These are phyloP conservation scores for Monilinia polystroma DNA, from an alignment of 2,329 filamentous ascomycete genomes.

Conservation along the genomic window DNA sequence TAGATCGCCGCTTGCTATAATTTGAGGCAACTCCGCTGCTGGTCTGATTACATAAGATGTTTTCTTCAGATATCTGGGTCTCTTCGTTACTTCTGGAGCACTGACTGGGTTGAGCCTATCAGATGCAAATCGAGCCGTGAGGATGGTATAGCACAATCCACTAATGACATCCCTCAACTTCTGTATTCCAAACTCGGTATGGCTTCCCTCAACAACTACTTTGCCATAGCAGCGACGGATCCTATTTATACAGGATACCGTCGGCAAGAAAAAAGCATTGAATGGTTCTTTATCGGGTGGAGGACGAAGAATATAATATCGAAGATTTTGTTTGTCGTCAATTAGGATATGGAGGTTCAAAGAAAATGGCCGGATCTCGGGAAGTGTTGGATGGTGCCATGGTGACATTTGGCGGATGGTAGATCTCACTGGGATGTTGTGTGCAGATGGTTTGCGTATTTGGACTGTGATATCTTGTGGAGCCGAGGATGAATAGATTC, in stretches of 20 bases:
- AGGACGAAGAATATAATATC: conserved; percentile 13
- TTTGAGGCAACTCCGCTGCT: not conserved
- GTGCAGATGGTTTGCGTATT: not conserved
- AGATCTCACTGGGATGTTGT: not conserved
- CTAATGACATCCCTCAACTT: conserved; percentile 2
- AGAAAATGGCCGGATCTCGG: conserved; percentile 20
- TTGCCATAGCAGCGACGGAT: not conserved
- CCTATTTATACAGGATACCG: not conserved
- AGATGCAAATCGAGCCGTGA: not conserved
- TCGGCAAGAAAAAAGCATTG: not conserved
- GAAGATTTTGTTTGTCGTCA: conserved; percentile 13
- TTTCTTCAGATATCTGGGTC: not conserved
- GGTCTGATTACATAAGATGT: not conserved
- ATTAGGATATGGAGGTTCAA: conserved; percentile 2
- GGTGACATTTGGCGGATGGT: not conserved
- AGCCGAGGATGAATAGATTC: conserved; percentile 4
- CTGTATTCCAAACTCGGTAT: not conserved
- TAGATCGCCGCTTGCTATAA: conserved; percentile 15
- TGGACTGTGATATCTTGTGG: not conserved
- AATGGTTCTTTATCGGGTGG: conserved; percentile 1
- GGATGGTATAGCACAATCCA: conserved; percentile 11
- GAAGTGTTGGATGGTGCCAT: conserved; percentile 12
- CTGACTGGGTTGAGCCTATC: not conserved
- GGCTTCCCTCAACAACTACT: not conserved
- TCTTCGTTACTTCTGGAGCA: too few relatives aligned